Evolutionary conservation across 2,329 filamentous ascomycete genomes (phyloP).

Genomic region (Orbilia javanica): DNA sequence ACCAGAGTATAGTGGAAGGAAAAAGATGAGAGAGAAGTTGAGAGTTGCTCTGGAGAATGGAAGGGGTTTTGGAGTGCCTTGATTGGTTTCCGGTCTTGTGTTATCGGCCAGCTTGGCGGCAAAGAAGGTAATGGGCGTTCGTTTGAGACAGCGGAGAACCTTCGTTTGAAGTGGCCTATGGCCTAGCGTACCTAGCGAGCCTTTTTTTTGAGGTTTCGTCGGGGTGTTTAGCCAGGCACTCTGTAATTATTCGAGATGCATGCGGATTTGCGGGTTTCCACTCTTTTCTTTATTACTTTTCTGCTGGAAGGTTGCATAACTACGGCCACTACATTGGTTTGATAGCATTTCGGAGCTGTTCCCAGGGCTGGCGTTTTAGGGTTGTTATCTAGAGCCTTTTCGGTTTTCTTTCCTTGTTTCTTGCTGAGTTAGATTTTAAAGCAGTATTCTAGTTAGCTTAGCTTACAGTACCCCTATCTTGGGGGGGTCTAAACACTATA

Average conservation of each 20-base stretch:
- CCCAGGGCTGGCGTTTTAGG: neutral
- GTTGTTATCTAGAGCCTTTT: neutral
- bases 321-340: neutral
- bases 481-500: neutral
- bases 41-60: slow-evolving; percentile 88
- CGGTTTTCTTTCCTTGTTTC: neutral
- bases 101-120: neutral
- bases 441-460: neutral
- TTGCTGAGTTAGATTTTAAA: neutral
- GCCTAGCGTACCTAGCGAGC: neutral
- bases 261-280: slow-evolving; percentile 7
- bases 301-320: neutral
- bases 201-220: neutral
- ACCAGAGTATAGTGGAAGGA: slow-evolving; percentile 79
- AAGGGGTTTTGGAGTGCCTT: slow-evolving; percentile 88
- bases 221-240: neutral
- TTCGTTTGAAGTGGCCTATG: neutral
- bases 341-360: slow-evolving; percentile 1
- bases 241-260: neutral
- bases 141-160: too few relatives aligned
- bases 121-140: neutral
- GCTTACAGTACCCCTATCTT: neutral
- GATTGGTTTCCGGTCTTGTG: neutral
- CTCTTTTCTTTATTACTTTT: neutral
- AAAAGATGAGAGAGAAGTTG: slow-evolving; percentile 79